phyloP scores from a whole-genome alignment of 345 rosid species.

The Eucalyptus pauciflora region DNA sequence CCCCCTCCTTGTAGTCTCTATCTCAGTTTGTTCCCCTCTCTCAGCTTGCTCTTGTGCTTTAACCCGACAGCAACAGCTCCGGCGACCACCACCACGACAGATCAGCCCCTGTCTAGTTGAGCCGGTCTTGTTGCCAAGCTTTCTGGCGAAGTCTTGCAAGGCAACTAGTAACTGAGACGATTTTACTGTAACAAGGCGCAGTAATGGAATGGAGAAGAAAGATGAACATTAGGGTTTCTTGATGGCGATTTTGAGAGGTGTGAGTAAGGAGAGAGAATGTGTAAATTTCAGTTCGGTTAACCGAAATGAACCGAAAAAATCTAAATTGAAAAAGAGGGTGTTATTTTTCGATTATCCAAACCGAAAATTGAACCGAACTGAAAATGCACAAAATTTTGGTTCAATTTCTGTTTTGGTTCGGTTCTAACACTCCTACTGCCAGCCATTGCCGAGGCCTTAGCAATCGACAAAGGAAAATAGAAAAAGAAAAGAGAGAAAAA shows the following conservation, averaged over 20 bases:
- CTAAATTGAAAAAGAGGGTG: rapidly evolving
- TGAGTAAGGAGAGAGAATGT: neutral
- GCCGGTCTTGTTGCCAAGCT: too few species aligned
- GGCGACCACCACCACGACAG: too few species aligned
- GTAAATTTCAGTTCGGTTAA: neutral
- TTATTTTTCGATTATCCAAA: neutral
- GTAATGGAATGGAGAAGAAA: neutral
- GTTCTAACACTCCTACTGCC: neutral
- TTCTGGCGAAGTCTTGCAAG: too few species aligned
- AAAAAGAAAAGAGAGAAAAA: too few species aligned
- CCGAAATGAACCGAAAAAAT: rapidly evolving
- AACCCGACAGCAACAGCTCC: too few species aligned
- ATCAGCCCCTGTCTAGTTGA: too few species aligned
- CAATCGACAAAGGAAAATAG: too few species aligned
- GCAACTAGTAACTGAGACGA: too few species aligned
- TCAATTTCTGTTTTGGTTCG: neutral
- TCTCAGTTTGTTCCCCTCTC: too few species aligned
- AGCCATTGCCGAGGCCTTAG: too few species aligned
- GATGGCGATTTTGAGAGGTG: neutral
- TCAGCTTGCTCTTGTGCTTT: too few species aligned
- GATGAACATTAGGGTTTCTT: neutral
- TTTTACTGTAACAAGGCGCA: neutral
- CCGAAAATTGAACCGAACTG: rapidly evolving
- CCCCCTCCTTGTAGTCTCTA: too few species aligned
- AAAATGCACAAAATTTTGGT: neutral